phyloP scores from a whole-genome alignment of 257 asterid species.

The Solanum chiquidenum region DNA sequence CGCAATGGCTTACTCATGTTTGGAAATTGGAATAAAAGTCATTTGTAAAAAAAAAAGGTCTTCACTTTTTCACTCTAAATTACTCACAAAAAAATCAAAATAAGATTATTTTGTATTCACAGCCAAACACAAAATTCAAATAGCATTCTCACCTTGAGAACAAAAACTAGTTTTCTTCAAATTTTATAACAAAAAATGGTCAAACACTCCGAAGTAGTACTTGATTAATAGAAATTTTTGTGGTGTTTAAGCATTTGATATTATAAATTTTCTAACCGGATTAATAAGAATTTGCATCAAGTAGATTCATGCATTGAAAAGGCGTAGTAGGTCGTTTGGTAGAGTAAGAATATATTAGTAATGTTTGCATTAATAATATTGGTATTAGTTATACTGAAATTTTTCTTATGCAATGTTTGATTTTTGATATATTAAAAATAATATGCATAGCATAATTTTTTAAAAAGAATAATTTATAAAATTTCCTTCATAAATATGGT shows the following conservation, averaged over 20 bases:
- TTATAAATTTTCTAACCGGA: background rate
- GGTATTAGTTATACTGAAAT: no score
- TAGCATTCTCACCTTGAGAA: background rate
- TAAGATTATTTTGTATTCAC: background rate
- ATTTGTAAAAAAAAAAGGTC: no score
- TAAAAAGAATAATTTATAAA: no score
- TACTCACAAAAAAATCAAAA: background rate
- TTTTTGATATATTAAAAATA: no score
- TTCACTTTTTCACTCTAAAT: background rate
- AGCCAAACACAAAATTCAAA: background rate
- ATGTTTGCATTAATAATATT: no score
- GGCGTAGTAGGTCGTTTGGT: background rate
- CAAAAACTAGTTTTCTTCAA: no score
- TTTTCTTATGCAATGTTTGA: no score
- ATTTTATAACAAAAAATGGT: no score
- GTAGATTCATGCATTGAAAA: background rate
- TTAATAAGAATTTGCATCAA: background rate
- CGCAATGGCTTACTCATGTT: background rate
- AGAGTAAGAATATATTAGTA: background rate
- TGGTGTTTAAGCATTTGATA: background rate
- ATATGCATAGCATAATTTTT: no score
- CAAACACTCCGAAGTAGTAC: background rate
- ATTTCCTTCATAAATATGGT: no score
- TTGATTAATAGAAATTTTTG: background rate
- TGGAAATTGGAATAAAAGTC: background rate